These are phyloP conservation scores for Sapria himalayana DNA, from an alignment of 345 rosid species.

Conservation along the genomic window DNA sequence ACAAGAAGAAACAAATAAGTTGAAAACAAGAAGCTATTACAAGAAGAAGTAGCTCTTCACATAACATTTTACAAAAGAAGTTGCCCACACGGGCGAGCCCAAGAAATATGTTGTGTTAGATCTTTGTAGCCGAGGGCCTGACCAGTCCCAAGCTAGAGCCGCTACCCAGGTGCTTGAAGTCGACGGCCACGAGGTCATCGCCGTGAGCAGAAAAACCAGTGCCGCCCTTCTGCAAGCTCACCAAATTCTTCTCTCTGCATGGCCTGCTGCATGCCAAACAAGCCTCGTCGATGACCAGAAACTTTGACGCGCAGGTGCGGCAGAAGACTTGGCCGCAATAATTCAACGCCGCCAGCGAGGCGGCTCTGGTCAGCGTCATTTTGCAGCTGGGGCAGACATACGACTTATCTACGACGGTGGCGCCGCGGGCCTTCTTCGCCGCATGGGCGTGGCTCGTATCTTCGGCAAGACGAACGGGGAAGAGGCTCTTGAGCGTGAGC, in stretches of 20 bases:
- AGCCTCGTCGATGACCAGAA: slow-evolving; percentile 50
- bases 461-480: slow-evolving; percentile 45
- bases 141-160: slow-evolving; percentile 85
- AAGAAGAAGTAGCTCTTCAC: too few species aligned
- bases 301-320: slow-evolving; percentile 76
- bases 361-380: slow-evolving; percentile 72
- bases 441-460: slow-evolving; percentile 62
- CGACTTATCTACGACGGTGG: slow-evolving; percentile 38
- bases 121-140: too few species aligned
- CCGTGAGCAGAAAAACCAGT: slow-evolving; percentile 82
- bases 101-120: too few species aligned
- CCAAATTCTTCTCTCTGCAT: slow-evolving; percentile 60
- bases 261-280: slow-evolving; percentile 61
- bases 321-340: slow-evolving; percentile 94
- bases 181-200: slow-evolving; percentile 60
- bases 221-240: slow-evolving; percentile 66
- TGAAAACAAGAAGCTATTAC: too few species aligned
- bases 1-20: too few species aligned
- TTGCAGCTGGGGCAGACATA: slow-evolving; percentile 89
- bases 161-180: slow-evolving; percentile 91
- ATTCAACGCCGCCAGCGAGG: slow-evolving; percentile 52
- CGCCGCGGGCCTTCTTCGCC: slow-evolving; percentile 19
- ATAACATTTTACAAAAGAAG: too few species aligned
- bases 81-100: too few species aligned
- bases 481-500: slow-evolving; percentile 67